Conservation (phyloP, 75 land plant genomes). For the Adiantum capillusveneris region DNA sequence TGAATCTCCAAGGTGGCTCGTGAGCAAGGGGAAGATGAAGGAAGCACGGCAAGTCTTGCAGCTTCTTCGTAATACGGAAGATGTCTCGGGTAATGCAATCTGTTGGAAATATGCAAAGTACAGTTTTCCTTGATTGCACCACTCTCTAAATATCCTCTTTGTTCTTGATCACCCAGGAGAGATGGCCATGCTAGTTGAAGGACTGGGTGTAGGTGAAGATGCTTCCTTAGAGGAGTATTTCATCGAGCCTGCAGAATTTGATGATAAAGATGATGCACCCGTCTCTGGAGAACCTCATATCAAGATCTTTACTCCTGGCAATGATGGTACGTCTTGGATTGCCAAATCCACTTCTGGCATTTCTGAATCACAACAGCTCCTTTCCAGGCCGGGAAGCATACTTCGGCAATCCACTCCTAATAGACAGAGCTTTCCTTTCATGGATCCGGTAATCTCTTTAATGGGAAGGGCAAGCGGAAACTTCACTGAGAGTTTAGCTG, state of each 20-base stretch:
- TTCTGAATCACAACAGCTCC: constrained; percentile 21
- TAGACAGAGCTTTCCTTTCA: constrained; percentile 27
- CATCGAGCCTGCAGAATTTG: constrained; percentile 57
- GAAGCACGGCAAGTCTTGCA: constrained; percentile 73
- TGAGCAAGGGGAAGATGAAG: constrained; percentile 76
- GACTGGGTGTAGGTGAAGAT: constrained; percentile 68
- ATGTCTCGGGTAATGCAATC: constrained; percentile 63
- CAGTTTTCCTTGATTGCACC: no score
- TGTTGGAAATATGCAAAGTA: neutral
- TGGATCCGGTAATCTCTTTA: constrained; percentile 80
- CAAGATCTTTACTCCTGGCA: constrained; percentile 45
- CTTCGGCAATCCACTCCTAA: constrained; percentile 10
- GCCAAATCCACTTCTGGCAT: constrained; percentile 57
- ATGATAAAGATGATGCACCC: constrained; percentile 23
- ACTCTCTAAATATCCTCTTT: neutral
- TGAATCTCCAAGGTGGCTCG: constrained; percentile 98
- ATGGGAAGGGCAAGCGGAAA: constrained; percentile 60
- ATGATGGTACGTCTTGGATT: constrained; percentile 70
- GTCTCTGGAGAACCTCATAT: constrained; percentile 42
- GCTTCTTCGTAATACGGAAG: constrained; percentile 62
- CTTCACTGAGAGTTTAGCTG: constrained; percentile 36
- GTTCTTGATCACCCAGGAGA: constrained; percentile 42
- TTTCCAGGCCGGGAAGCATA: constrained; percentile 48
- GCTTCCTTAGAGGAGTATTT: constrained; percentile 76
- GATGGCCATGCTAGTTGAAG: constrained; percentile 86